Base-by-base conservation (phyloP, 2,329 filamentous ascomycete species). In the Daldinia sp. region DNA sequence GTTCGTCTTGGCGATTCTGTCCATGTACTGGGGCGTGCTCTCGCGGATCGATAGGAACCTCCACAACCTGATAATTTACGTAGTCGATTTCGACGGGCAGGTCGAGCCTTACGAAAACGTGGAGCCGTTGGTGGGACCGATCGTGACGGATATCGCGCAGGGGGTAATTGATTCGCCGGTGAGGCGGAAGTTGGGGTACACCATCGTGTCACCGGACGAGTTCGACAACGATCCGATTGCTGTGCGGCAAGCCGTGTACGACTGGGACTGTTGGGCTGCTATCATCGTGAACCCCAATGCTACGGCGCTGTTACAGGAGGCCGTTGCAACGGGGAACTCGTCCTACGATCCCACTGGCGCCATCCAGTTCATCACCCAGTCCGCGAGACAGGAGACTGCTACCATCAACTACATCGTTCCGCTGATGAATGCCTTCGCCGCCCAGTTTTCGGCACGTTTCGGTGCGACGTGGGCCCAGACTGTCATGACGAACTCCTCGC, bases 231-330 rank as follows among this genome's bases (percentile, higher is more conserved):
- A 88, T 57, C 83, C 85, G 0, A 76, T 82, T 30, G 77, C 78
- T 13, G 87, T 89, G 1, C 81, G 86, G 3, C 81, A 85, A 68
- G 82, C 80, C 3, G 79, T 90, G 1, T 89, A 87, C 71, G 78
- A 89, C 56, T 83, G 82, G 66, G 76, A 86, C 27, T 81, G 81
- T 8, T 90, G 84, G 80, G 86, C 84, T 0, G 87, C 87, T 0
- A 80, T 90, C 47, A 80, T 90, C 57, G 78, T 90, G 66, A 87
- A 88, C 63, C 73, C 86, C 0, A 89, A 90, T 67, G 87, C 88
- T 0, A 88, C 86, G 0, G 75, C 80, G 0, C 76, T 88, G 17
- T 78, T 90, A 0, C 83, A 82, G 53, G 75, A 80, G 15, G 86
- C 87, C 0, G 77, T 89, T 0, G 73, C 76, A 1, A 81, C 74